Percentiles rank a stretch among this genome's conserved stretches.
These are phyloP conservation scores for Tricholoma furcatifolium DNA, from an alignment of 768 basidiomycete genomes.

Conservation along the genomic window DNA sequence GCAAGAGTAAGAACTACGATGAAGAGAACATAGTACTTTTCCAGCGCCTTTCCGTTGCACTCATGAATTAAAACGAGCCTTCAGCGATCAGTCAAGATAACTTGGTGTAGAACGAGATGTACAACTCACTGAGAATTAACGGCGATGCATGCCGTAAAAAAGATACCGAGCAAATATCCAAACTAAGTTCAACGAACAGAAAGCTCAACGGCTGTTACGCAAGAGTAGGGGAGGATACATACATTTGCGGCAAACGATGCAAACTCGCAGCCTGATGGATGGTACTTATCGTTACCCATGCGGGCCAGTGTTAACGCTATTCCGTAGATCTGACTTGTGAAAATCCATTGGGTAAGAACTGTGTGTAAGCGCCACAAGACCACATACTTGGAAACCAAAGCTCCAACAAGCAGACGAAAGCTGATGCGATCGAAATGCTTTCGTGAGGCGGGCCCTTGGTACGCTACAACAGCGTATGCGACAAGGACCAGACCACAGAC, in stretches of 20 bases:
- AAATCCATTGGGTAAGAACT: background rate
- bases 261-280: background rate
- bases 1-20: background rate
- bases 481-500: slow-evolving; percentile 2
- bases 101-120: background rate
- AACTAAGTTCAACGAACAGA: background rate
- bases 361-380: background rate
- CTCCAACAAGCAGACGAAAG: slow-evolving; percentile 3
- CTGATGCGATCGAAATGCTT: background rate
- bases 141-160: slow-evolving; percentile 8
- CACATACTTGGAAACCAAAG: slow-evolving; percentile 2
- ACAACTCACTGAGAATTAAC: slow-evolving; percentile 4
- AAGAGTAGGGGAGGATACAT: background rate
- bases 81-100: background rate
- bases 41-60: slow-evolving; percentile 2
- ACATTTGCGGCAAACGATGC: background rate
- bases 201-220: background rate
- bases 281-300: background rate
- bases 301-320: background rate
- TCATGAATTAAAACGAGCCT: slow-evolving; percentile 7
- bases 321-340: background rate
- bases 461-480: background rate
- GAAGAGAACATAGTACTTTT: slow-evolving; percentile 8
- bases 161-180: background rate
- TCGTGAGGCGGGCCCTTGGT: background rate